Conservation (phyloP, 2,329 filamentous ascomycete species). For the Fusarium decemcellulare region DNA sequence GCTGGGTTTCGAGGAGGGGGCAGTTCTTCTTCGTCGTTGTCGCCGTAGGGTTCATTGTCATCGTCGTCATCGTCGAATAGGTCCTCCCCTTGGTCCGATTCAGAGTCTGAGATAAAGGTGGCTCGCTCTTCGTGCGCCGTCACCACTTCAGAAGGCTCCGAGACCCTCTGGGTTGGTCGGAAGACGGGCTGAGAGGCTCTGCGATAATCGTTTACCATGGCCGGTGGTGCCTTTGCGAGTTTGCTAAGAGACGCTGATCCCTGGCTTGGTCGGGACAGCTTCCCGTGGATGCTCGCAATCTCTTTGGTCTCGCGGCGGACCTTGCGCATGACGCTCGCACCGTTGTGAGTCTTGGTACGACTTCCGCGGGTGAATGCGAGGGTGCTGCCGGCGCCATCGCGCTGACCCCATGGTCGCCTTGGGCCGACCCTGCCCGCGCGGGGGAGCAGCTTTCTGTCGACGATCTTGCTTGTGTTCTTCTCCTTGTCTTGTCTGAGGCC, state of each 20-base stretch:
- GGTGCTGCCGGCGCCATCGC: slow-evolving; percentile 49
- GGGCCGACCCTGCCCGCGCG: slow-evolving; percentile 54
- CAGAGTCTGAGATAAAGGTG: slow-evolving; percentile 59
- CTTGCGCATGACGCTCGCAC: slow-evolving; percentile 68
- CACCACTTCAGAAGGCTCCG: slow-evolving; percentile 41
- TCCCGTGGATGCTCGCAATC: slow-evolving; percentile 63
- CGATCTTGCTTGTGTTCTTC: slow-evolving; percentile 69
- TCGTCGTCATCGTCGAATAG: slow-evolving; percentile 44
- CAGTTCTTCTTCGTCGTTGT: slow-evolving; percentile 21
- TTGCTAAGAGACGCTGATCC: slow-evolving; percentile 52
- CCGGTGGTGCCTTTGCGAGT: slow-evolving; percentile 64
- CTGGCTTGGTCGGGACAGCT: slow-evolving; percentile 55
- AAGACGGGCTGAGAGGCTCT: slow-evolving; percentile 58
- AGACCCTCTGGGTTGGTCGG: slow-evolving; percentile 42
- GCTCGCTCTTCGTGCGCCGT: slow-evolving; percentile 53
- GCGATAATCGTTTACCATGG: slow-evolving; percentile 68
- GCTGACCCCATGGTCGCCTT: slow-evolving; percentile 47
- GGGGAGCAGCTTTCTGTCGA: slow-evolving; percentile 65
- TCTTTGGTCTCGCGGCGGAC: slow-evolving; percentile 70
- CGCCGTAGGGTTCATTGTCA: slow-evolving; percentile 29
- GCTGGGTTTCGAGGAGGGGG: slow-evolving; percentile 23
- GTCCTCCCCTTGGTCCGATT: slow-evolving; percentile 43
- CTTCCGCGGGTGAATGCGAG: slow-evolving; percentile 63
- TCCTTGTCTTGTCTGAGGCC: slow-evolving; percentile 71
- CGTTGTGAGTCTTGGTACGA: slow-evolving; percentile 66